Base-by-base conservation (phyloP, 352 stramenopile species). In the Globisporangium carolinianum region DNA sequence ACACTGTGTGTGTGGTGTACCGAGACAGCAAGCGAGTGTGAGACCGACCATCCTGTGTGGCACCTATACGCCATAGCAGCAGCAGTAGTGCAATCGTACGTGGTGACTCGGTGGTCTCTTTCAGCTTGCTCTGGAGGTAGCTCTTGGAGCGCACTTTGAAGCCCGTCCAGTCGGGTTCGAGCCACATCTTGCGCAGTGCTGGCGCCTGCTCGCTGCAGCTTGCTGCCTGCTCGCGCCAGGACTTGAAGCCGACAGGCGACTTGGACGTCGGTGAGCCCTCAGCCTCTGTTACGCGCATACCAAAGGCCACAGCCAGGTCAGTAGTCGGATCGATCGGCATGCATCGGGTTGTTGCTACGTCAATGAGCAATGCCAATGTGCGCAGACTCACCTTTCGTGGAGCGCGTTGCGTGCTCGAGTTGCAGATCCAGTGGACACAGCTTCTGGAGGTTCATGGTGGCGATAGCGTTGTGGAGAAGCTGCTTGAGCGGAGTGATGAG, bases 101-200 rank as follows among this genome's bases (percentile, higher is more conserved):
- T 15, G 83, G 77, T 15, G 75, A 74, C 35, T 86, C 75, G 10
- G 83, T 75, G 2, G 67, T 67, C 46, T 72, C 66, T 57, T 93
- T 91, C 45, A 83, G 38, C 52, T 78, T 83, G 67, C 72, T 83
- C 14, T 79, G 63, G 46, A 90, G 58, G 59, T 93, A 93, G 32
- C 53, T 79, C 68, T 90, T 91, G 58, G 71, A 76, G 51, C 83
- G 80, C 12, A 93, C 65, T 64, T 86, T 83, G 61, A 91, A 90
- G 17, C 57, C 66, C 1, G 67, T 47, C 67, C 70, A 82, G 18
- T 81, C 75, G 5, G 77, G 81, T 55, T 93, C 80, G 17, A 66
- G 65, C 83, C 83, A 93, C 69, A 91, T 88, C 60, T 86, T 83
- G 1, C 75, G 71, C 3, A 91, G 68, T 51, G 57, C 65, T 35